These are phyloP conservation scores for Lathyrus aphaca DNA, from an alignment of 306 rosid genomes.

Conservation along the genomic window DNA sequence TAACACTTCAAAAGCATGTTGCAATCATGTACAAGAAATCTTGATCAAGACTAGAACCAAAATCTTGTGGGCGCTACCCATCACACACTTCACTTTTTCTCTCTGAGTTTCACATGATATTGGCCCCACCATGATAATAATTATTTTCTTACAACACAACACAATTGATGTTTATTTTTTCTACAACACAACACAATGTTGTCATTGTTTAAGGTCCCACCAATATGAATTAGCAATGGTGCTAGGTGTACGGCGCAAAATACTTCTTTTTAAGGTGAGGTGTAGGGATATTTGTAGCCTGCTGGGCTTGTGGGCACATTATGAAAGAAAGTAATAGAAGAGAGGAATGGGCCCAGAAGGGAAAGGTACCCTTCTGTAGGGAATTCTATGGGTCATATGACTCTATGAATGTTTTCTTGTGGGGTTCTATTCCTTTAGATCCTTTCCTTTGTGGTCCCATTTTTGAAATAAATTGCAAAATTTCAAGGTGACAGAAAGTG, in stretches of 20 bases:
- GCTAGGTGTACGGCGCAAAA: slow-evolving; percentile 47
- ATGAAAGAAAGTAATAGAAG: slow-evolving; percentile 15
- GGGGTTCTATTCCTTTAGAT: slow-evolving; percentile 33
- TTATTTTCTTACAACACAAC: not conserved
- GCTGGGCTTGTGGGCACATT: slow-evolving; percentile 55
- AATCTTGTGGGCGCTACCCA: slow-evolving; percentile 43
- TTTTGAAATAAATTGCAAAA: slow-evolving; percentile 5
- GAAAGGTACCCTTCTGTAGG: slow-evolving; percentile 42
- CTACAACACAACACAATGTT: not conserved
- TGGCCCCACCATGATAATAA: slow-evolving; percentile 30
- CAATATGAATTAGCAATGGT: slow-evolving; percentile 17
- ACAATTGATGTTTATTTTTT: not conserved
- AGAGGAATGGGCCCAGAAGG: slow-evolving; percentile 28
- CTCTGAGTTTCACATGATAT: slow-evolving; percentile 46
- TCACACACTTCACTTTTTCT: slow-evolving; percentile 9
- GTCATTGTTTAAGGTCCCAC: slow-evolving; percentile 21
- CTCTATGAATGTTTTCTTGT: slow-evolving; percentile 26
- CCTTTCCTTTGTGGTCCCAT: slow-evolving; percentile 49
- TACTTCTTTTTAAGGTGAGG: slow-evolving; percentile 29
- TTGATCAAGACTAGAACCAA: slow-evolving; percentile 30
- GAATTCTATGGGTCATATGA: slow-evolving; percentile 34
- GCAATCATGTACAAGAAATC: slow-evolving; percentile 32
- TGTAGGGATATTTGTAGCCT: slow-evolving; percentile 37
- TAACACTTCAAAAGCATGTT: not conserved
- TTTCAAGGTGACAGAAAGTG: slow-evolving; percentile 43